Percentiles rank a stretch among this genome's conserved stretches.
These are phyloP conservation scores for Bifiguratus adelaidae DNA, from an alignment of 192 early-diverging fungal species.

Conservation along the genomic window DNA sequence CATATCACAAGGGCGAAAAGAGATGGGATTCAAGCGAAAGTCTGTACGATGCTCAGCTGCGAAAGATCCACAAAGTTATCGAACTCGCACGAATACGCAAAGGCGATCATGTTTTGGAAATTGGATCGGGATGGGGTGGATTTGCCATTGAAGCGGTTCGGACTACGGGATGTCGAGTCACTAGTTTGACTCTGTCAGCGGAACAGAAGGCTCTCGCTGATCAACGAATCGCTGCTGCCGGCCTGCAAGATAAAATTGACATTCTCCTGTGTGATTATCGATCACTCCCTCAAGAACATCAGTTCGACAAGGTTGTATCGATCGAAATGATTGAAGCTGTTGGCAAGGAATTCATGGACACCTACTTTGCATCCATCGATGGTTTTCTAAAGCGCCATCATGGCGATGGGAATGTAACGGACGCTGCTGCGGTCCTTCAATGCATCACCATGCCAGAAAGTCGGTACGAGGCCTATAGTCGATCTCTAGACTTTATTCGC, in stretches of 20 bases:
- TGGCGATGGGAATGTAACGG: constrained; percentile 20
- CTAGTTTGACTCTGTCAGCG: constrained; percentile 49
- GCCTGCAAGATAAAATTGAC: constrained; percentile 37
- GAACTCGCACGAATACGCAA: constrained; percentile 34
- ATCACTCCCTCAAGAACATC: constrained; percentile 35
- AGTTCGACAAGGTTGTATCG: constrained; percentile 60
- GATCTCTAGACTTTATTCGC: constrained; percentile 55
- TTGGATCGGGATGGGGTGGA: constrained; percentile 68
- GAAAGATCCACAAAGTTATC: constrained; percentile 51
- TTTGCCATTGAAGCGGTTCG: constrained; percentile 54
- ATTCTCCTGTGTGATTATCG: constrained; percentile 63
- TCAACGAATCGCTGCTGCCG: constrained; percentile 43
- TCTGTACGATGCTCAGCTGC: constrained; percentile 51
- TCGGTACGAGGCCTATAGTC: constrained; percentile 44
- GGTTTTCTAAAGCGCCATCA: constrained; percentile 43
- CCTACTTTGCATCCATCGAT: constrained; percentile 50
- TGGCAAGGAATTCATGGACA: constrained; percentile 47
- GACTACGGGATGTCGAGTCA: constrained; percentile 42
- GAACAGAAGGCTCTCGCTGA: constrained; percentile 59
- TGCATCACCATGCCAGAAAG: constrained; percentile 63
- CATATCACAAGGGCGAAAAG: too few species aligned
- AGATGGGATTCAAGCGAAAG: constrained; percentile 28
- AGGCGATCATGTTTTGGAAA: constrained; percentile 53
- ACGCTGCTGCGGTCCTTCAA: constrained; percentile 47
- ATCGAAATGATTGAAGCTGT: constrained; percentile 74